These are phyloP conservation scores for Tetrapisispora phaffii DNA, from an alignment of 805 yeast species.

Conservation along the genomic window DNA sequence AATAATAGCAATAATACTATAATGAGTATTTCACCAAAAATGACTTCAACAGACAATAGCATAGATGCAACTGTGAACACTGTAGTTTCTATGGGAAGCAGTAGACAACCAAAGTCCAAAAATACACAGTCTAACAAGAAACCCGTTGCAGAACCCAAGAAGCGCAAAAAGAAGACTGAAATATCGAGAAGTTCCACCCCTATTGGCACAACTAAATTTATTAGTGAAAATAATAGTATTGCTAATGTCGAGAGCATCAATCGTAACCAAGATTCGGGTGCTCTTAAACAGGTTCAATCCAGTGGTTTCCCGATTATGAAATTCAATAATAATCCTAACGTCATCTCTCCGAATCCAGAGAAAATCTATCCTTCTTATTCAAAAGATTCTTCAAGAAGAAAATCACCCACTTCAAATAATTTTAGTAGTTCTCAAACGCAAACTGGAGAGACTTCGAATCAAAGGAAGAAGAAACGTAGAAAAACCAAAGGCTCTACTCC, in stretches of 20 bases:
- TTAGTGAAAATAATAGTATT: conserved; percentile 1
- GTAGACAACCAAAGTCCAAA: not conserved
- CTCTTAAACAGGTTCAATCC: not conserved
- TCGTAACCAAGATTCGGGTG: not conserved
- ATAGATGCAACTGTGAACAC: no score
- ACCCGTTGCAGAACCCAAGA: not conserved
- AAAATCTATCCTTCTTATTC: not conserved
- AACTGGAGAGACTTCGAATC: not conserved
- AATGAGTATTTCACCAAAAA: not conserved
- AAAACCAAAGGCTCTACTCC: not conserved
- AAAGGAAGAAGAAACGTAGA: conserved; percentile 1
- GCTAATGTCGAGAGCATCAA: not conserved
- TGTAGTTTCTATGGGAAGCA: not conserved
- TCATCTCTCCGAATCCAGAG: not conserved
- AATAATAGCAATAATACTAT: not conserved
- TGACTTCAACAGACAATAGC: not conserved
- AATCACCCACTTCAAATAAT: not conserved
- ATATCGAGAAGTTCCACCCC: not conserved
- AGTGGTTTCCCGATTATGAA: not conserved
- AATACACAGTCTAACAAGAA: not conserved
- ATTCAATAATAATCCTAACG: conserved; percentile 1
- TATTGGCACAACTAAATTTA: not conserved
- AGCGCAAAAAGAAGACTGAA: not conserved
- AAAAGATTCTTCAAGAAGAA: not conserved
- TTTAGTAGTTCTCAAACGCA: not conserved